Evolutionary conservation across 176 grass and related monocot species (phyloP).

Genomic region (Lolium multiflorum): DNA sequence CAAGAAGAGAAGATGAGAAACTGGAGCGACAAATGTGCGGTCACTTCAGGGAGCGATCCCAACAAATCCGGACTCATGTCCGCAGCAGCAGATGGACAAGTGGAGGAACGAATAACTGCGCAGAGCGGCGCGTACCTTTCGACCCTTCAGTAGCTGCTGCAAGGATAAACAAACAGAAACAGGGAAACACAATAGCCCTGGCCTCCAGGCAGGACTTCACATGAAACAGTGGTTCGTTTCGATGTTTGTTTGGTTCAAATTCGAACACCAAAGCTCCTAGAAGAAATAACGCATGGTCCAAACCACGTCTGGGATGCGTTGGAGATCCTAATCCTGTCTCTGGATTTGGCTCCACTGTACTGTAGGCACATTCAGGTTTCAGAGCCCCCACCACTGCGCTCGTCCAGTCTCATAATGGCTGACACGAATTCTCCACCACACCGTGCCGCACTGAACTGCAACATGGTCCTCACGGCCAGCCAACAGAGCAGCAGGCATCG

Average conservation of each 20-base stretch:
- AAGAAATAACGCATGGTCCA: background rate
- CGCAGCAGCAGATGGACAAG: background rate
- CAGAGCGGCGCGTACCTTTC: background rate
- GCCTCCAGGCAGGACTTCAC: background rate
- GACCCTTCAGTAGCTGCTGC: background rate
- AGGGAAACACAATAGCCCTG: background rate
- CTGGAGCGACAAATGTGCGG: background rate
- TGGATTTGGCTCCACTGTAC: slow-evolving; percentile 6
- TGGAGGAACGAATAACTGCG: background rate
- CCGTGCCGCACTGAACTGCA: background rate
- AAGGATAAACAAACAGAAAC: background rate
- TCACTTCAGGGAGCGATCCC: slow-evolving; percentile 16
- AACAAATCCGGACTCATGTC: slow-evolving; percentile 14
- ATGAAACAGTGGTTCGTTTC: background rate
- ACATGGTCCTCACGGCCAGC: slow-evolving; percentile 15
- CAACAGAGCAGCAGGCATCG: background rate
- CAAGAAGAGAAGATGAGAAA: background rate
- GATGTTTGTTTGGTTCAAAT: background rate
- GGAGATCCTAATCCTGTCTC: slow-evolving; percentile 16
- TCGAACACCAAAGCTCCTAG: background rate
- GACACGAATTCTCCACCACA: slow-evolving; percentile 25
- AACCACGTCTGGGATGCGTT: background rate
- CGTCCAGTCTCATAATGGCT: slow-evolving; percentile 28
- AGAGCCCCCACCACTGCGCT: background rate
- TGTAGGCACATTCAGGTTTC: background rate